Percentiles rank a stretch among this genome's conserved stretches.
phyloP scores from a whole-genome alignment of 1,284 basidiomycete genomes.

The Ustilago curta region DNA sequence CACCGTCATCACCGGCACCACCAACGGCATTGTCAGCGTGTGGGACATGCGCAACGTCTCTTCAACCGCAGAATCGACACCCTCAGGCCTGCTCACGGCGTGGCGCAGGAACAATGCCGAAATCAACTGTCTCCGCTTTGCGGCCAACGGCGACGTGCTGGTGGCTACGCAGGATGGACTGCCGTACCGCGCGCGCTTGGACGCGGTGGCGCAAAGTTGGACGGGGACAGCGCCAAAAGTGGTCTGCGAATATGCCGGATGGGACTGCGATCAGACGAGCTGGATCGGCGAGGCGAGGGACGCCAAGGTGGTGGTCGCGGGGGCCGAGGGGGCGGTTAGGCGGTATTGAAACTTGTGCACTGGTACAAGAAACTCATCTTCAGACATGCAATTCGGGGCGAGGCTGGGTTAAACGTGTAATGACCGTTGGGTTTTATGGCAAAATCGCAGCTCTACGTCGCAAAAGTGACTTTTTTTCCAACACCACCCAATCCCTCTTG shows the following conservation, averaged over 20 bases:
- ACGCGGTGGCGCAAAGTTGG: conserved; percentile 3
- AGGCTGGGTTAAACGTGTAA: no score
- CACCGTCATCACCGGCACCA: conserved; percentile 77
- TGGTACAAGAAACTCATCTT: no score
- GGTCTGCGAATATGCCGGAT: conserved; percentile 51
- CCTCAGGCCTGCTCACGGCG: conserved; percentile 24
- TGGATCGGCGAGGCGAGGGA: conserved; percentile 30
- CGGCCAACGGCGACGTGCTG: conserved; percentile 15
- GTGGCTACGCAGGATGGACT: conserved; percentile 59
- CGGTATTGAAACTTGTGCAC: conserved; percentile 25
- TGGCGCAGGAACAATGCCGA: conserved; percentile 42
- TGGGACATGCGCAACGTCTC: conserved; percentile 74
- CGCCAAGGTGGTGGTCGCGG: conserved; percentile 39
- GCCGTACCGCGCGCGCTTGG: conserved; percentile 41
- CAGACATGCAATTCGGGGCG: no score
- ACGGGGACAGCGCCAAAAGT: conserved; percentile 18
- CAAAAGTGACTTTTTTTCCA: conserved; percentile 1
- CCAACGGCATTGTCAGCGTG: conserved; percentile 75
- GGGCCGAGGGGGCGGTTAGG: conserved; percentile 43
- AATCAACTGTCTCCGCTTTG: conserved; percentile 15
- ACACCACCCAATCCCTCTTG: background rate
- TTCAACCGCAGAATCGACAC: background rate
- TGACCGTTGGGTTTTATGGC: no score
- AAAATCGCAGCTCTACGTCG: background rate
- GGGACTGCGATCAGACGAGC: conserved; percentile 56